Evolutionary conservation across 352 stramenopile genomes (phyloP).

Genomic region (Globisporangium abappressorium): DNA sequence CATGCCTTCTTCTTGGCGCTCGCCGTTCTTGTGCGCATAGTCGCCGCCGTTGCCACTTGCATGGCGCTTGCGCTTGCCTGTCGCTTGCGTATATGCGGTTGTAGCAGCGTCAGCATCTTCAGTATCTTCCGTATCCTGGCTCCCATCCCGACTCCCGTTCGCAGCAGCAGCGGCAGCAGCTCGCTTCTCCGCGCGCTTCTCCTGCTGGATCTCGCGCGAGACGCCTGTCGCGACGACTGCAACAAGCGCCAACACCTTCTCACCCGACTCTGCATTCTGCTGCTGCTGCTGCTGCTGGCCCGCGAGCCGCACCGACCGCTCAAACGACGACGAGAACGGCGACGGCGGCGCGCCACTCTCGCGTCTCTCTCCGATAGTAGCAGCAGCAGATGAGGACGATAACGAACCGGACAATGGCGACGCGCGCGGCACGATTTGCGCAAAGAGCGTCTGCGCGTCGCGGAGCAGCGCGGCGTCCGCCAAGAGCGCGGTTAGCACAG

Average conservation of each 20-base stretch:
- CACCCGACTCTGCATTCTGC: conserved; percentile 20
- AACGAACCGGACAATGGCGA: conserved; percentile 4
- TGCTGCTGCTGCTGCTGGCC: background rate
- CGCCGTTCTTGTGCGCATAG: background rate
- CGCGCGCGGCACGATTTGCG: conserved; percentile 31
- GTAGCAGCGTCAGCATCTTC: background rate
- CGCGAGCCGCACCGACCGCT: background rate
- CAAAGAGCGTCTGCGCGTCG: conserved; percentile 35
- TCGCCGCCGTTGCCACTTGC: conserved; percentile 1
- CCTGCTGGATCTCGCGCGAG: conserved; percentile 36
- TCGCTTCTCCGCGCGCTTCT: conserved; percentile 4
- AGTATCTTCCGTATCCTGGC: background rate
- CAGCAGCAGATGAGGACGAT: background rate
- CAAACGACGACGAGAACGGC: conserved; percentile 9
- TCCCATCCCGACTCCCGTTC: background rate
- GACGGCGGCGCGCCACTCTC: conserved; percentile 3
- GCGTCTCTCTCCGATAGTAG: background rate
- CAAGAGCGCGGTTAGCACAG: conserved; percentile 3
- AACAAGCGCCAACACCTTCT: conserved; percentile 42
- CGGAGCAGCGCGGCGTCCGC: conserved; percentile 26
- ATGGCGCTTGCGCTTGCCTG: conserved; percentile 11
- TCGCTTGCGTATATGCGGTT: background rate
- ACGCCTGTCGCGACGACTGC: conserved; percentile 45
- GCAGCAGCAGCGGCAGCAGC: background rate
- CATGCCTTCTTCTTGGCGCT: background rate